Evolutionary conservation across 345 rosid species (phyloP).

Genomic region (Gossypium turneri): DNA sequence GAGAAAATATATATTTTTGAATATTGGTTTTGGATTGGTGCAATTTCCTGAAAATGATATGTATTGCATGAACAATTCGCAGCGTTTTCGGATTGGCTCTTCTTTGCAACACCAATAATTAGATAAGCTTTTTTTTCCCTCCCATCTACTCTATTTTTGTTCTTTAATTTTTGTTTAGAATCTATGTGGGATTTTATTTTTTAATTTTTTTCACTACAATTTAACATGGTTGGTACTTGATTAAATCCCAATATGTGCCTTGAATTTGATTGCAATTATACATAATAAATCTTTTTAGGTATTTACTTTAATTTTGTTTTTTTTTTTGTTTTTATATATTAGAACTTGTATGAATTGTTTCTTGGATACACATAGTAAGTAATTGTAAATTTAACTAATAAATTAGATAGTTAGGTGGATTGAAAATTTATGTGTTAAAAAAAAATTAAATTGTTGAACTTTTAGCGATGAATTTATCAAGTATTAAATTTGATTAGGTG

Average conservation of each 20-base stretch:
- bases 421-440: too few relatives aligned
- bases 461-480: background rate
- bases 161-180: background rate
- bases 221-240: background rate
- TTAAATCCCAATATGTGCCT: background rate
- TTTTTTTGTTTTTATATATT: background rate
- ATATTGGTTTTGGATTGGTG: background rate
- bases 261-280: background rate
- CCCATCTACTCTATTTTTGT: background rate
- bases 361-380: background rate
- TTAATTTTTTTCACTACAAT: background rate
- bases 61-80: background rate
- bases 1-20: background rate
- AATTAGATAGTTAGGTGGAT: background rate
- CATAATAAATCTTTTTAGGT: background rate
- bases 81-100: background rate
- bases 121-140: background rate
- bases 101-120: background rate
- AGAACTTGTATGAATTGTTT: background rate
- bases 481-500: background rate
- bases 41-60: conserved; percentile 3
- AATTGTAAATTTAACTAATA: background rate
- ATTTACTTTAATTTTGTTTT: background rate
- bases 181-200: background rate
- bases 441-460: too few relatives aligned